Percentiles rank a stretch among this genome's conserved stretches.
Conservation (phyloP, 1,284 basidiomycete genomes). For the Boletus semigastroideus region DNA sequence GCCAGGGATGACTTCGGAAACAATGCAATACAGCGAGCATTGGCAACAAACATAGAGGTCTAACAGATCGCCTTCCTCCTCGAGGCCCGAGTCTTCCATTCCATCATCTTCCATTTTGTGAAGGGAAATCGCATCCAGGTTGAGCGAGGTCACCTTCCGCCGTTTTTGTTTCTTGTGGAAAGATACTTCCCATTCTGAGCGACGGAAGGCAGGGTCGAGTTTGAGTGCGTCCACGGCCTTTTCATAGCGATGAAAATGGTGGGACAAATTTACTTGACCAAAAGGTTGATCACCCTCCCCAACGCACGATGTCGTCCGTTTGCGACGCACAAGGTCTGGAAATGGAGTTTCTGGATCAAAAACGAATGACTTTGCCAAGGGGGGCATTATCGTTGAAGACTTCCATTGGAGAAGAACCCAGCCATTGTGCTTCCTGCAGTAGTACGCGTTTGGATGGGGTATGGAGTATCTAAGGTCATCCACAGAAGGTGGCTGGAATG, state of each 20-base stretch:
- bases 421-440: constrained; percentile 74
- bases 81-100: constrained; percentile 32
- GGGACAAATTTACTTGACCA: constrained; percentile 59
- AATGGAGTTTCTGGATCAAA: constrained; percentile 43
- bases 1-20: constrained; percentile 67
- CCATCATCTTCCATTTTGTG: constrained; percentile 36
- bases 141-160: constrained; percentile 41
- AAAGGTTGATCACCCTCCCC: constrained; percentile 47
- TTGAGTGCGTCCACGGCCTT: constrained; percentile 63
- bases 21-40: constrained; percentile 70
- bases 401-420: constrained; percentile 75
- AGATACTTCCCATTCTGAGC: constrained; percentile 55
- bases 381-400: constrained; percentile 57
- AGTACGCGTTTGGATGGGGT: constrained; percentile 78
- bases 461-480: constrained; percentile 65
- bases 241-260: constrained; percentile 76
- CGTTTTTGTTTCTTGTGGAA: constrained; percentile 49
- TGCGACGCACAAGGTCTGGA: constrained; percentile 54
- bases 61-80: constrained; percentile 57
- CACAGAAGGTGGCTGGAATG: constrained; percentile 30
- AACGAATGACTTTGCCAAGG: constrained; percentile 54
- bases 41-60: constrained; percentile 82
- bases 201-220: constrained; percentile 60
- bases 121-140: constrained; percentile 26
- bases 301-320: constrained; percentile 50